Conservation (phyloP, 495 filamentous ascomycete species). For the Alectoria sarmentosa region DNA sequence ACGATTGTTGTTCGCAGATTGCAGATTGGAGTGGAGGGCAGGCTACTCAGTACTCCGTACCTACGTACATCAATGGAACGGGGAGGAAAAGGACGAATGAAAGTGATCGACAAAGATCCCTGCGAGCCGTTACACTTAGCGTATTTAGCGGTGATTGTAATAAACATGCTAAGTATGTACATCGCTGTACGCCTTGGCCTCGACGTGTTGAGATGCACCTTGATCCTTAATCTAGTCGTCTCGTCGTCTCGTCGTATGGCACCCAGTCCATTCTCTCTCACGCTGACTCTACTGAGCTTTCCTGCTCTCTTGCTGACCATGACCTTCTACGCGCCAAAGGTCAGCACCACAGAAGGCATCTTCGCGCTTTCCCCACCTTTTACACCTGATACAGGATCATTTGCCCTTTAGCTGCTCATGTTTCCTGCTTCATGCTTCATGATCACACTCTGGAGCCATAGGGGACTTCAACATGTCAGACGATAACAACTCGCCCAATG, state of each 20-base stretch:
- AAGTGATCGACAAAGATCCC: too few relatives aligned
- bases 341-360: not conserved
- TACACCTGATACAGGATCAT: not conserved
- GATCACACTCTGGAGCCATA: conserved; percentile 1
- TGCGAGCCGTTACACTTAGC: too few relatives aligned
- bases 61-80: too few relatives aligned
- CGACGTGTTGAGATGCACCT: not conserved
- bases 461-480: conserved; percentile 15
- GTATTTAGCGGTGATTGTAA: too few relatives aligned
- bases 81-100: too few relatives aligned
- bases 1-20: too few relatives aligned
- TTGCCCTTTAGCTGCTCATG: not conserved
- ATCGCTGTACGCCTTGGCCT: not conserved
- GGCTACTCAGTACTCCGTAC: too few relatives aligned
- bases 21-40: too few relatives aligned
- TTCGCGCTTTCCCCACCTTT: not conserved
- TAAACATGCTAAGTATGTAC: too few relatives aligned
- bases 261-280: not conserved
- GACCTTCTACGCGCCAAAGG: not conserved
- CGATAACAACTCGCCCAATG: conserved; percentile 15
- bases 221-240: too few relatives aligned
- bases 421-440: not conserved
- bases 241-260: too few relatives aligned
- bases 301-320: not conserved
- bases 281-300: not conserved